Evolutionary conservation across 192 early-diverging fungal species (phyloP), one percentile per base, ranked within the genome.

Genomic region (Umbelopsis isabellina): DNA sequence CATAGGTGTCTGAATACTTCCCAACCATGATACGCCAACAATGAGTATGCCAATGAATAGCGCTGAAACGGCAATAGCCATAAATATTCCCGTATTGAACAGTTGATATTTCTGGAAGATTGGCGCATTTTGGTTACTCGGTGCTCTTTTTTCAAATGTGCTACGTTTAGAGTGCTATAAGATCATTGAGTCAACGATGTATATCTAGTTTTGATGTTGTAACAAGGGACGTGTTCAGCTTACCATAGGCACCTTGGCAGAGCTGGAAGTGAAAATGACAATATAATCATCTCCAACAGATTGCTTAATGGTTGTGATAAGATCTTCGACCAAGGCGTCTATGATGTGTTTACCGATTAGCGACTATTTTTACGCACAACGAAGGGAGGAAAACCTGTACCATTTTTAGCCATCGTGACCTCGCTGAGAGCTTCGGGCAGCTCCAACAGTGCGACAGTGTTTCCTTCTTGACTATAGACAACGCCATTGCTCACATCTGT

Each of bases 31-130:
- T 21, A 79, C 52, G 21, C 78, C 78, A 35, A 67, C 66, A 5
- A 49, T 70, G 25, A 64, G 64, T 65, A 79, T 75, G 35, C 72
- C 48, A 50, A 79, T 49, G 50, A 79, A 75, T 4, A 79, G 23
- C 1, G 72, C 75, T 13, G 47, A 44, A 12, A 75, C 70, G 46
- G 47, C 73, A 35, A 79, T 44, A 8, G 64, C 68, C 78, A 79
- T 79, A 50, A 75, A 75, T 45, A 79, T 71, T 35, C 58, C 78
- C 41, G 78, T 67, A 11, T 70, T 72, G 23, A 79, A 79, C 4
- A 79, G 48, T 49, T 75, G 74, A 45, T 79, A 79, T 46, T 79
- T 79, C 30, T 61, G 72, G 68, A 79, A 79, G n/a, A 79, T 72
- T n/a, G 78, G 71, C 22, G 65, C 48, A 5, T 70, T 50, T 11